A percentile compares a stretch with the other conserved stretches of the same genome.
These are phyloP conservation scores for Sclerotinia glacialis DNA, from an alignment of 2,329 filamentous ascomycete species.

Conservation along the genomic window DNA sequence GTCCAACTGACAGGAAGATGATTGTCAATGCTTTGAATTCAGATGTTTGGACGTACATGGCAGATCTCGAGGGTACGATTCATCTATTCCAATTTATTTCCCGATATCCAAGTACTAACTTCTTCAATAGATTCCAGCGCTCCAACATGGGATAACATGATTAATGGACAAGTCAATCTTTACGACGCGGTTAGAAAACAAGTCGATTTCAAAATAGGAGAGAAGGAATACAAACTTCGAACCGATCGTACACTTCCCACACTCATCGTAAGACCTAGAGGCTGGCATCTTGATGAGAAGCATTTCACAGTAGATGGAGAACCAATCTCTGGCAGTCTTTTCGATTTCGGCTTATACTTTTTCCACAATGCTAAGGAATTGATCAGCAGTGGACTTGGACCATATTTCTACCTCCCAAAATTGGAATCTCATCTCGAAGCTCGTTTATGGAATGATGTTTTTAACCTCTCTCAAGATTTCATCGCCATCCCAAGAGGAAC, in stretches of 20 bases:
- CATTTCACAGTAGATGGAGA: slow-evolving; percentile 94
- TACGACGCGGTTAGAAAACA: slow-evolving; percentile 93
- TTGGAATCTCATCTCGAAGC: slow-evolving; percentile 98
- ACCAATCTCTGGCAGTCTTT: slow-evolving; percentile 86
- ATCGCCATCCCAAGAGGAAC: slow-evolving; percentile 86
- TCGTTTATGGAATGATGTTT: slow-evolving; percentile 95
- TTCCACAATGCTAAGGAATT: slow-evolving; percentile 96
- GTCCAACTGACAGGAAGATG: slow-evolving; percentile 98
- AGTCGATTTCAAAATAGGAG: slow-evolving; percentile 92
- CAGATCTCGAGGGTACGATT: slow-evolving; percentile 83
- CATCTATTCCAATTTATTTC: slow-evolving; percentile 31
- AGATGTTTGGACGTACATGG: slow-evolving; percentile 98
- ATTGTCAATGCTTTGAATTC: slow-evolving; percentile 96
- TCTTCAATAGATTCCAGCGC: slow-evolving; percentile 75
- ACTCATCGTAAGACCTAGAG: slow-evolving; percentile 88
- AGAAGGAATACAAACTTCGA: slow-evolving; percentile 96
- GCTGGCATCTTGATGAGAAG: slow-evolving; percentile 98
- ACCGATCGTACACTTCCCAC: slow-evolving; percentile 85
- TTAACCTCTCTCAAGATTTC: slow-evolving; percentile 94
- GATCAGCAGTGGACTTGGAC: slow-evolving; percentile 77
- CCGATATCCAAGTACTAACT: slow-evolving; percentile 19
- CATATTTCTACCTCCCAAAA: slow-evolving; percentile 98
- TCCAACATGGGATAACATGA: slow-evolving; percentile 99
- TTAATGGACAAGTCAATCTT: slow-evolving; percentile 95
- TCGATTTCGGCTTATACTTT: slow-evolving; percentile 98